A percentile compares a stretch with the other conserved stretches of the same genome.
These are phyloP conservation scores for Leishmania guyanensis DNA, from an alignment of 208 protist genomes.

Conservation along the genomic window DNA sequence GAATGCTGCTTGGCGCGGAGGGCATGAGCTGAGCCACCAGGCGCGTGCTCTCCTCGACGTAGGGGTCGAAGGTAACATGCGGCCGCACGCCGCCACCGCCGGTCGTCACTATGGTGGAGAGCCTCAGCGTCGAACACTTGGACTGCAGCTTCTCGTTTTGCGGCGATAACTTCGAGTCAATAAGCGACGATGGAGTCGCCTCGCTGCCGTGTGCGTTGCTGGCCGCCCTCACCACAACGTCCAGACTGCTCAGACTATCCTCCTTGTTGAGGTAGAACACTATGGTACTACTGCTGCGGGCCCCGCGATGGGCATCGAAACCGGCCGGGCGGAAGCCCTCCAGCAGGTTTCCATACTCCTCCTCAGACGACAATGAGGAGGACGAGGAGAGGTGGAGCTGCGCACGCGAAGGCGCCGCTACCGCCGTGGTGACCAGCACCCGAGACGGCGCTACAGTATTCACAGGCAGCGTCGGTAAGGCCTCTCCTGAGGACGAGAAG, in stretches of 20 bases:
- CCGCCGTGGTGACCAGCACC: background rate
- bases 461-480: background rate
- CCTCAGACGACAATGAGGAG: background rate
- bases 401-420: background rate
- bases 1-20: background rate
- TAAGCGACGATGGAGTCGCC: background rate
- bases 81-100: slow-evolving; percentile 7
- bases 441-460: background rate
- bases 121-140: slow-evolving; percentile 15
- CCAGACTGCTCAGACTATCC: slow-evolving; percentile 38
- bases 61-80: slow-evolving; percentile 24
- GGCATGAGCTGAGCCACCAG: background rate
- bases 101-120: background rate
- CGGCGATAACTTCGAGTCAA: background rate
- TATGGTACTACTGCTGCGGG: slow-evolving; percentile 34
- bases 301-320: slow-evolving; percentile 30
- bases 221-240: slow-evolving; percentile 21
- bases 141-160: slow-evolving; percentile 6
- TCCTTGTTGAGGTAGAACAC: slow-evolving; percentile 41
- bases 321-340: slow-evolving; percentile 47
- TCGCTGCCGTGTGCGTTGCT: background rate
- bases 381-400: slow-evolving; percentile 13
- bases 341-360: slow-evolving; percentile 37
- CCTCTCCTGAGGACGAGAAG: background rate
- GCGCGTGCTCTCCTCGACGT: slow-evolving; percentile 5